A percentile compares a stretch with the other conserved stretches of the same genome.
phyloP scores from a whole-genome alignment of 2,329 filamentous ascomycete genomes.

The Colletotrichum musae region DNA sequence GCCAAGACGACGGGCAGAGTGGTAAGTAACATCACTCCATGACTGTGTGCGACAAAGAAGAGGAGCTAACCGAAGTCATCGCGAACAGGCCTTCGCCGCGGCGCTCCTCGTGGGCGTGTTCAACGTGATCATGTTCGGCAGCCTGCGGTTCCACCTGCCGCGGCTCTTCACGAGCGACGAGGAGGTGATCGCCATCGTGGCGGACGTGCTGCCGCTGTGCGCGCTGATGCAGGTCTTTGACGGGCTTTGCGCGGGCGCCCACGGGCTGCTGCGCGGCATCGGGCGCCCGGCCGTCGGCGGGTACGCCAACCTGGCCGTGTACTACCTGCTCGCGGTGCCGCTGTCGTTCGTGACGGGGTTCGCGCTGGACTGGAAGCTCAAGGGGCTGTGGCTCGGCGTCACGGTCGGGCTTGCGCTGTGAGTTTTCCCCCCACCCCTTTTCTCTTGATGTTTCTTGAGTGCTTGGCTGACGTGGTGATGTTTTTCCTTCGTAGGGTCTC shows the following conservation, averaged over 20 bases:
- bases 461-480: constrained; percentile 35
- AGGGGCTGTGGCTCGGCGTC: constrained; percentile 86
- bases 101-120: constrained; percentile 81
- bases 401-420: constrained; percentile 78
- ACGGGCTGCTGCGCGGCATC: constrained; percentile 88
- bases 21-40: constrained; percentile 55
- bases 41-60: background rate
- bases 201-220: constrained; percentile 81
- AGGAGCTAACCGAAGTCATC: constrained; percentile 45
- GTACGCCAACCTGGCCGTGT: constrained; percentile 87
- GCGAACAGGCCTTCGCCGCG: constrained; percentile 66
- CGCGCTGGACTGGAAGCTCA: constrained; percentile 80
- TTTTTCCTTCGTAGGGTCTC: constrained; percentile 59
- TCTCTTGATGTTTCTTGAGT: too few relatives aligned
- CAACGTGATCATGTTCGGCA: constrained; percentile 80
- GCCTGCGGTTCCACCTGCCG: constrained; percentile 81
- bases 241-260: constrained; percentile 82
- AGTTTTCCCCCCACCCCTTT: constrained; percentile 47
- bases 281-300: constrained; percentile 92
- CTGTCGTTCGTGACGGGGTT: constrained; percentile 86
- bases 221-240: constrained; percentile 94
- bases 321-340: constrained; percentile 89
- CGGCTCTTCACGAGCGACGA: constrained; percentile 82
- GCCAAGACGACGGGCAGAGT: constrained; percentile 87
- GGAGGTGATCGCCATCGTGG: constrained; percentile 78